Base-by-base conservation (phyloP, 352 stramenopile genomes). In the Bremia lactucae region DNA sequence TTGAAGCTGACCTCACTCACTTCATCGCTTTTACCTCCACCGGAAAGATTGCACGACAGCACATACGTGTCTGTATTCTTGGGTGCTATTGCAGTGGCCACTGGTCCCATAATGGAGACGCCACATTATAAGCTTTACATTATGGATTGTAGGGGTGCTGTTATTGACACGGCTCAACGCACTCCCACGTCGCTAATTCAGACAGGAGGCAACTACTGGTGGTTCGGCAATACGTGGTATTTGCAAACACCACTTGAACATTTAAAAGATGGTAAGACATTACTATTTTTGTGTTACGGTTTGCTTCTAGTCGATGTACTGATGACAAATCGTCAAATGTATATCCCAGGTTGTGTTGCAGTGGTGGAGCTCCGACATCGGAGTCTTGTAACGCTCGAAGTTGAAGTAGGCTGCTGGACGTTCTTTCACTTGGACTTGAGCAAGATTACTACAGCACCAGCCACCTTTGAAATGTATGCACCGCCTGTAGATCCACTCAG, bases 401-500 rank as follows among this genome's bases (percentile, higher is more conserved):
- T 86, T 40, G 81, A 93, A 62, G 78, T 93, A 20, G 77, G 79
- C 44, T 91, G 77, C 55, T 93, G 81, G 81, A 93, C 81, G 19
- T 93, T 93, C 57, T 90, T 93, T 70, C 78, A 82, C 14, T 45
- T 93, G 15, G 81, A 93, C 46, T 65, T 93, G 47, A 87, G 76
- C 65, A 87, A 86, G 61, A 91, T 90, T 66, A 88, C 81, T 39
- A 90, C 72, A 46, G 71, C 73, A 21, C 68, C 81, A 2, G 72
- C 86, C 28, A 93, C 78, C 33, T 89, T 93, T 23, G 81, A 93
- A 55, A 93, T 93, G 81, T 93, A 91, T 50, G 75, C 77, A 34
- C 64, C 81, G 22, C 81, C 81, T 1, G 81, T 88, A 48, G 72
- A 90, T 45, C 81, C 81, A 11, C 68, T 83, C 44, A 89, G 75